A percentile compares a stretch with the other conserved stretches of the same genome.
Evolutionary conservation across 2,329 filamentous ascomycete species (phyloP).

Genomic region (Fusarium verrucosum): DNA sequence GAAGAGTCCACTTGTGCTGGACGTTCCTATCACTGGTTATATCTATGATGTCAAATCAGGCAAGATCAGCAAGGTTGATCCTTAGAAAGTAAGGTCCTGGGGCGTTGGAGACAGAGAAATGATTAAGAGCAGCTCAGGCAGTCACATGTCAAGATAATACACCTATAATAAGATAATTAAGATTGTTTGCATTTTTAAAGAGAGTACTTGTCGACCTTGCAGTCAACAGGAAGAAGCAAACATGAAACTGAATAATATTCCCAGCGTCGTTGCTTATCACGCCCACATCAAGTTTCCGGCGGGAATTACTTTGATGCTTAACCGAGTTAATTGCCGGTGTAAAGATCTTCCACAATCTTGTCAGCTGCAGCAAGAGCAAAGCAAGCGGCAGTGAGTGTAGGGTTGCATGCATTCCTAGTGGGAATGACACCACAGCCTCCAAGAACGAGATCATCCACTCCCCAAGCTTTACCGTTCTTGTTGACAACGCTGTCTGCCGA

Average conservation of each 20-base stretch:
- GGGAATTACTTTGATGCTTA: too few relatives aligned
- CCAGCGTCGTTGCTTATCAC: too few relatives aligned
- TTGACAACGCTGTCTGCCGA: neutral
- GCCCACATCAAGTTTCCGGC: too few relatives aligned
- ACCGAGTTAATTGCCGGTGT: neutral
- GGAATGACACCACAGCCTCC: constrained; percentile 7
- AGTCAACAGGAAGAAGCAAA: too few relatives aligned
- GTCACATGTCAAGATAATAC: too few relatives aligned
- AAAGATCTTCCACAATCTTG: constrained; percentile 2
- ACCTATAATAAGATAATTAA: neutral
- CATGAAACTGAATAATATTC: too few relatives aligned
- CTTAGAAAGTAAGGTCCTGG: neutral
- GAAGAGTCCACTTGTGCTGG: constrained; percentile 66
- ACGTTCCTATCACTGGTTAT: constrained; percentile 76
- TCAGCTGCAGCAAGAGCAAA: constrained; percentile 8
- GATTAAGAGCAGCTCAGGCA: too few relatives aligned
- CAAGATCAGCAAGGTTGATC: constrained; percentile 51
- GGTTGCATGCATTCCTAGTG: constrained; percentile 4
- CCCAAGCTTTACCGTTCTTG: neutral
- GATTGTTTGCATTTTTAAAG: too few relatives aligned
- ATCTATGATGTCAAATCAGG: constrained; percentile 82
- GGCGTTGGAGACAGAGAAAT: too few relatives aligned
- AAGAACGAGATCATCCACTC: neutral
- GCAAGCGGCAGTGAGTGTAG: constrained; percentile 1
- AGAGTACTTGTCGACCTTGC: too few relatives aligned